Percentiles rank a stretch among this genome's conserved stretches.
These are phyloP conservation scores for Phyllosticta capitalensis DNA, from an alignment of 2,329 filamentous ascomycete species.

Conservation along the genomic window DNA sequence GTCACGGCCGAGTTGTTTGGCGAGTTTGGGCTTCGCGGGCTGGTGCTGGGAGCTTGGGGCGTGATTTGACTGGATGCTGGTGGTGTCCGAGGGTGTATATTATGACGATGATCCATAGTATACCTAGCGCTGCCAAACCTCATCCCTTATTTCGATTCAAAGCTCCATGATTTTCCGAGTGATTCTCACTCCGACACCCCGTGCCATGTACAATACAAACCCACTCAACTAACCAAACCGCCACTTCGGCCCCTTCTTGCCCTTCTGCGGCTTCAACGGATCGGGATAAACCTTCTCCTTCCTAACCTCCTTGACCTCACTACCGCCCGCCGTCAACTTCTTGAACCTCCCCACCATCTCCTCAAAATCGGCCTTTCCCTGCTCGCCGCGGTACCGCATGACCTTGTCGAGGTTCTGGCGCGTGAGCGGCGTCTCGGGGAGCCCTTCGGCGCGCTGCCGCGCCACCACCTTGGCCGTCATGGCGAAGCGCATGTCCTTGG, in stretches of 20 bases:
- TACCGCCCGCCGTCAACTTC: slow-evolving; percentile 5
- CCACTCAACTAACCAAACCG: not conserved
- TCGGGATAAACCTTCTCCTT: slow-evolving; percentile 11
- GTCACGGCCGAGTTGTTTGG: not conserved
- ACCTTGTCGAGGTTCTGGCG: slow-evolving; percentile 74
- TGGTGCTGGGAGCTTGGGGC: not conserved
- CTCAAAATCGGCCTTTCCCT: slow-evolving; percentile 60
- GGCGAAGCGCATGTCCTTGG: slow-evolving; percentile 86
- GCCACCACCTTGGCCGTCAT: slow-evolving; percentile 83
- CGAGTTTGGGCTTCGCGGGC: not conserved
- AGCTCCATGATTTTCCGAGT: too few species aligned
- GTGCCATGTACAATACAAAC: not conserved
- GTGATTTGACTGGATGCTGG: not conserved
- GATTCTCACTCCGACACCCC: not conserved
- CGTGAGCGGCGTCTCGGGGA: slow-evolving; percentile 60
- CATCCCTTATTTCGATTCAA: too few species aligned
- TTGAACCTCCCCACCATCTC: slow-evolving; percentile 40
- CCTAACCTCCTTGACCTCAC: slow-evolving; percentile 1
- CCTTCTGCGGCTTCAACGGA: slow-evolving; percentile 1
- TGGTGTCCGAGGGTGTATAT: too few species aligned
- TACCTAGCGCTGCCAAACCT: too few species aligned
- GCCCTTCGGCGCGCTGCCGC: slow-evolving; percentile 41
- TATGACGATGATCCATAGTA: too few species aligned
- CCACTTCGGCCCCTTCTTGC: slow-evolving; percentile 4
- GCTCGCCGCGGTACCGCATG: slow-evolving; percentile 55